Conservation (phyloP, 306 rosid genomes). For the Psophocarpus tetragonolobus region DNA sequence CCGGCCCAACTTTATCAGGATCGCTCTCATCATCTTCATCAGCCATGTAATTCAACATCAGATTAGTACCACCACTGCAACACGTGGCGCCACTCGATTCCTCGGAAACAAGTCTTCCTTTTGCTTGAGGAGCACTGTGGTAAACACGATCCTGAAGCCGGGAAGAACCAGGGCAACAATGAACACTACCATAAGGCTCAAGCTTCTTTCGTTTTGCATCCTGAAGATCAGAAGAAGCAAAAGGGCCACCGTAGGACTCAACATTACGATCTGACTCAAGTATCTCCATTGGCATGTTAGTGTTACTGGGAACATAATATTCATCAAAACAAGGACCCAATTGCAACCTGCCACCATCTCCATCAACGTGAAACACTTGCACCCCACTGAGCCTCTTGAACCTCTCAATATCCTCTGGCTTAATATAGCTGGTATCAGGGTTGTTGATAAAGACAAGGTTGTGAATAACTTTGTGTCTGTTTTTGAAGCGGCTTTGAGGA, state of each 20-base stretch:
- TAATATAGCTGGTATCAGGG: slow-evolving; percentile 43
- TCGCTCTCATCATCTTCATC: slow-evolving; percentile 41
- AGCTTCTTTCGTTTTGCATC: too few species aligned
- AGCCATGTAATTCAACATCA: slow-evolving; percentile 41
- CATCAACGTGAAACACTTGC: slow-evolving; percentile 51
- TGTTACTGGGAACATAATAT: neutral
- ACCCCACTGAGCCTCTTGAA: slow-evolving; percentile 71
- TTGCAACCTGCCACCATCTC: slow-evolving; percentile 44
- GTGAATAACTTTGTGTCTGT: slow-evolving; percentile 30
- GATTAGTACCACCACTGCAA: slow-evolving; percentile 41
- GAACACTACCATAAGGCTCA: too few species aligned
- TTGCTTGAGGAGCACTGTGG: too few species aligned
- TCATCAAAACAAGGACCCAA: neutral
- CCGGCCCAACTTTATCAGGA: slow-evolving; percentile 45
- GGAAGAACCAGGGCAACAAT: too few species aligned
- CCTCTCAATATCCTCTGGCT: slow-evolving; percentile 56
- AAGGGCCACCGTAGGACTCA: slow-evolving; percentile 21
- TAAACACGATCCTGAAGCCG: too few species aligned
- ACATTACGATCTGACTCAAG: slow-evolving; percentile 7
- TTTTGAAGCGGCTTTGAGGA: slow-evolving; percentile 39
- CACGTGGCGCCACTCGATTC: slow-evolving; percentile 47
- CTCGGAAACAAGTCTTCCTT: too few species aligned
- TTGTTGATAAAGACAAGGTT: slow-evolving; percentile 46
- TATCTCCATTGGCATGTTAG: slow-evolving; percentile 1
- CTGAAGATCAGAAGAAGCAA: slow-evolving; percentile 37